A percentile compares a stretch with the other conserved stretches of the same genome.
Evolutionary conservation across 164 flowering plant species (phyloP).

Genomic region (Cinnamomum chago): DNA sequence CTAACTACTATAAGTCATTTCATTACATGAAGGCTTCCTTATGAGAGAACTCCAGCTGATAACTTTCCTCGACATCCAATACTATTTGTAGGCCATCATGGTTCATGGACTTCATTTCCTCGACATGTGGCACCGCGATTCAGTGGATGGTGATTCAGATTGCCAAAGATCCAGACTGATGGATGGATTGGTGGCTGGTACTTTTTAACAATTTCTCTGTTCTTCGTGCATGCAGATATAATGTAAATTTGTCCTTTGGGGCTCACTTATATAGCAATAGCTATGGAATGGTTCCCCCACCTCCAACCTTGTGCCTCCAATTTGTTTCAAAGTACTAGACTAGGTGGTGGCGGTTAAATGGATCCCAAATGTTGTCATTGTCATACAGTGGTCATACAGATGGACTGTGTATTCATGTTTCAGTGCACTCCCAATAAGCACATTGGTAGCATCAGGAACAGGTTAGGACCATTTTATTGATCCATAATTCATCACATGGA

Average conservation of each 20-base stretch:
- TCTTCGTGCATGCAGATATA: not conserved
- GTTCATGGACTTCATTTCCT: slow-evolving; percentile 97
- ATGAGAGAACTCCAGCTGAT: slow-evolving; percentile 4
- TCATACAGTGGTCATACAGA: not conserved
- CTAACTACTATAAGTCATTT: not conserved
- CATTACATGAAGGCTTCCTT: not conserved
- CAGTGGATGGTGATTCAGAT: slow-evolving; percentile 41
- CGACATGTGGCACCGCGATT: slow-evolving; percentile 82
- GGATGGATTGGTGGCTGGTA: slow-evolving; percentile 68
- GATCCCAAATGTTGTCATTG: not conserved
- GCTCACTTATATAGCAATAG: not conserved
- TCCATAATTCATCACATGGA: no score
- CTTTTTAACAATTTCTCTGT: slow-evolving; percentile 1
- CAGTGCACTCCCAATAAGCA: no score
- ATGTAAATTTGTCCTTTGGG: not conserved
- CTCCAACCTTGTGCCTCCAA: not conserved
- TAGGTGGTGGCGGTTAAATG: not conserved
- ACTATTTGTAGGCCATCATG: slow-evolving; percentile 65
- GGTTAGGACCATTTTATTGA: no score
- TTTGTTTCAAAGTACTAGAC: not conserved
- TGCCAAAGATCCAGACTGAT: slow-evolving; percentile 46
- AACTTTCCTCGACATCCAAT: slow-evolving; percentile 4
- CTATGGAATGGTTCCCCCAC: no score
- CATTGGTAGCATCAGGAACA: no score
- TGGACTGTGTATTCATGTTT: not conserved